Evolutionary conservation across 176 grass and related monocot genomes (phyloP).

Genomic region (Carex pumila): DNA sequence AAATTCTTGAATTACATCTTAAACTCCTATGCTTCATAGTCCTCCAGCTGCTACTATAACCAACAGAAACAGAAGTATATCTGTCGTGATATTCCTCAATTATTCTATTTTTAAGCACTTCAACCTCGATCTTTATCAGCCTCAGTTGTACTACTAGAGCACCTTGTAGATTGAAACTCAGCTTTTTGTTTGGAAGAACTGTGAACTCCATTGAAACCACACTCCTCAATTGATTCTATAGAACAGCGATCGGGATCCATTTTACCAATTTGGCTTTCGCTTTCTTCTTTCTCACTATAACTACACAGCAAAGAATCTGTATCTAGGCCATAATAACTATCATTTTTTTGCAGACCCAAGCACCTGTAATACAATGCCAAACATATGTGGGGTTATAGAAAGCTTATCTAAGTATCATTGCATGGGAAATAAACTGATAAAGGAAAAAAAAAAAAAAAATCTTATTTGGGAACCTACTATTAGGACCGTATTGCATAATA

Average conservation of each 20-base stretch:
- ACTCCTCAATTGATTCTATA: conserved; percentile 40
- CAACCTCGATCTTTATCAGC: neutral
- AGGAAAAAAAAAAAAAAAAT: neutral
- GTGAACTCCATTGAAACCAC: conserved; percentile 38
- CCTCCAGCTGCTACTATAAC: neutral
- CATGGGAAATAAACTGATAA: neutral
- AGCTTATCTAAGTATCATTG: neutral
- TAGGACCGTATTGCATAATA: neutral
- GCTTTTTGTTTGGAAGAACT: neutral
- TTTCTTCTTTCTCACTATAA: conserved; percentile 17
- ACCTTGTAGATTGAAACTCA: neutral
- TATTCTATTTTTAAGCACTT: neutral
- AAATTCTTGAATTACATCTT: neutral
- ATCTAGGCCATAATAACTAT: conserved; percentile 8
- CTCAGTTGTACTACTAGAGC: neutral
- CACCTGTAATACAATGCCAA: neutral
- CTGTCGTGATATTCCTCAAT: neutral
- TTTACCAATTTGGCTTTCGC: neutral
- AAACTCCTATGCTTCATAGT: neutral
- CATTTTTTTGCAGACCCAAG: neutral
- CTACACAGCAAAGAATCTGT: conserved; percentile 14
- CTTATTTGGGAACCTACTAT: neutral
- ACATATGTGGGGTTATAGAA: neutral
- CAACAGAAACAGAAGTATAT: neutral
- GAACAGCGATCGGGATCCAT: conserved; percentile 33